Conservation (phyloP, 129 eudicot genomes). For the Logfia minima region DNA sequence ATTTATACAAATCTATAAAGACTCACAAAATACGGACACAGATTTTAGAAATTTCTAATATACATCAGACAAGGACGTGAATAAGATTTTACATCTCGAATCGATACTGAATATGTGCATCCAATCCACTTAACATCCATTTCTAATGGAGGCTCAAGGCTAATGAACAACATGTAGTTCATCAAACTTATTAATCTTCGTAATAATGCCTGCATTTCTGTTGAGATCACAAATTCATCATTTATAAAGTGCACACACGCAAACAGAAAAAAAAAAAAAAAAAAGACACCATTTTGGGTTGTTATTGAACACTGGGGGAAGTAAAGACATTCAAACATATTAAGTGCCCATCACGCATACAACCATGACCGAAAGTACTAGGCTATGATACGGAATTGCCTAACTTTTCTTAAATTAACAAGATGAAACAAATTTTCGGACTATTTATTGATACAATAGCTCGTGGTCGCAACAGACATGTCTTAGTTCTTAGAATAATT, state of each 20-base stretch:
- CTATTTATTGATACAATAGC: conserved; percentile 1
- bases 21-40: no score
- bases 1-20: no score
- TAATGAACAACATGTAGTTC: background rate
- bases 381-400: conserved; percentile 1
- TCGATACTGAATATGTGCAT: background rate
- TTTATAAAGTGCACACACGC: background rate
- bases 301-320: background rate
- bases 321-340: background rate
- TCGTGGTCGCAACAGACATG: background rate
- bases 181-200: background rate
- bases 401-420: background rate
- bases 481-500: conserved; percentile 10
- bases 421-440: background rate
- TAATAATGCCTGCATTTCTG: background rate
- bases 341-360: background rate
- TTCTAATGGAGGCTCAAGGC: background rate
- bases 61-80: background rate
- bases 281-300: background rate
- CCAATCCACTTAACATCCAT: background rate
- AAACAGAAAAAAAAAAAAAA: background rate
- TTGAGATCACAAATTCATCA: background rate
- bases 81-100: background rate
- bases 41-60: no score
- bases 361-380: background rate